Evolutionary conservation across 1,284 basidiomycete genomes (phyloP), one percentile per base, ranked within the genome.

Genomic region (Ustilago bromivora): DNA sequence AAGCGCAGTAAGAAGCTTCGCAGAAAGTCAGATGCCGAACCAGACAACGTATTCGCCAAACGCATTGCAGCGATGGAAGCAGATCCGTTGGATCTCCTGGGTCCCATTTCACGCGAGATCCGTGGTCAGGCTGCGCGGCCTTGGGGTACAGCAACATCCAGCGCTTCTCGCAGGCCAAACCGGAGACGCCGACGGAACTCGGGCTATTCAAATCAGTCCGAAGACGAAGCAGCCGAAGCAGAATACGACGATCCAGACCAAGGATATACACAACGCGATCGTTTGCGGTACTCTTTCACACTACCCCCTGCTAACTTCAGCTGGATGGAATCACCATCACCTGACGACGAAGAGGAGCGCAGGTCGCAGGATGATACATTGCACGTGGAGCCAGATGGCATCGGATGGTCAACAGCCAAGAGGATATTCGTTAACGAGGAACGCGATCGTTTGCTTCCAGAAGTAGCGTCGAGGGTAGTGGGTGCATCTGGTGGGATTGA

Each of bases 21-120:
- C 4, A 57, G 67, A 35, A 52, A 54, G 12, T 54, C 54, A 31
- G 66, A 71, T 15, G 51, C 74, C 1, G 75, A 77, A 6, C 3
- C 67, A 9, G 75, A 77, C 38, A 10, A 1, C 17, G 9, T 34
- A 3, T 77, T 73, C 34, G 63, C 75, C 4, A 66, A 57, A 12
- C 52, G 71, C 2, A 19, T 73, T 3, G 70, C 69, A 3, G 52
- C 43, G 15, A 55, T 67, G 12, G 75, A 77, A 61, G 34, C 67
- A 10, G 75, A 77, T 34, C 75, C 75, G 32, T 61, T 77, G 31
- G 75, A 77, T 31, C 53, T 73, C 1, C 56, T 77, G 2, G 75
- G 75, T 8, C 66, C 66, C 1, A 36, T 77, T 0, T 73, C 75
- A 5, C 63, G 75, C 31, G 75, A 77, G 53, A 73, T 77, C 15